Percentiles rank a stretch among this genome's conserved stretches.
Conservation (phyloP, 2,329 filamentous ascomycete species). For the Zymoseptoria tritici region DNA sequence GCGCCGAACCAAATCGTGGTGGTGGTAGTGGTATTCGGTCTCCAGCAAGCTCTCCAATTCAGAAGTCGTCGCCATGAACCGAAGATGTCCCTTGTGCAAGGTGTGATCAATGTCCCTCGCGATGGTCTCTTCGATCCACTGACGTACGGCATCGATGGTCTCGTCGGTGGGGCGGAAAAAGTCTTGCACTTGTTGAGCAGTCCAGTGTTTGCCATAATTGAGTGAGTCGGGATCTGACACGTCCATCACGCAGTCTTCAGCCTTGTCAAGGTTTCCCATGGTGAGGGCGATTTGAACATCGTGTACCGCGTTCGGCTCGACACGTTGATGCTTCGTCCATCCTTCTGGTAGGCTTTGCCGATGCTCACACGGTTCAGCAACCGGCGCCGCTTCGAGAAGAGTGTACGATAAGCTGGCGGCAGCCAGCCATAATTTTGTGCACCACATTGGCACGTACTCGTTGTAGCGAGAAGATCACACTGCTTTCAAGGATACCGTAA, state of each 20-base stretch:
- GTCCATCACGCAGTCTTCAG: constrained; percentile 25
- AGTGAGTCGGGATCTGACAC: constrained; percentile 31
- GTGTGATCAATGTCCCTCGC: constrained; percentile 30
- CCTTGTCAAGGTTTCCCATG: constrained; percentile 20
- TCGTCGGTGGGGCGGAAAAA: constrained; percentile 29
- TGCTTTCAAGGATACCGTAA: no score
- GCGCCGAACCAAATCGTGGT: constrained; percentile 47
- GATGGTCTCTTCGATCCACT: constrained; percentile 33
- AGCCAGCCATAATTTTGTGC: no score
- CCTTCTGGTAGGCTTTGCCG: constrained; percentile 9
- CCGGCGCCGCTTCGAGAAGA: no score
- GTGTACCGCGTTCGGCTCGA: constrained; percentile 7
- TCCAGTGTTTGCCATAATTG: constrained; percentile 39
- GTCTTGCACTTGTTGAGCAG: constrained; percentile 24
- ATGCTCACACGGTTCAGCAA: no score
- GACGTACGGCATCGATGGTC: constrained; percentile 32
- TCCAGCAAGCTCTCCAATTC: constrained; percentile 36
- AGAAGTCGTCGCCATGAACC: constrained; percentile 35
- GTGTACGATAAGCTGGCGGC: no score
- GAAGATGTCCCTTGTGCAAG: constrained; percentile 33
- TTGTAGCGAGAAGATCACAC: no score
- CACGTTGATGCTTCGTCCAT: constrained; percentile 29
- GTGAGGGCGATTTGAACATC: constrained; percentile 21
- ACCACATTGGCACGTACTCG: no score
- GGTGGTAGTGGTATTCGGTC: constrained; percentile 52